These are phyloP conservation scores for Alloteropsis semialata DNA, from an alignment of 176 grass and related monocot genomes.

Conservation along the genomic window DNA sequence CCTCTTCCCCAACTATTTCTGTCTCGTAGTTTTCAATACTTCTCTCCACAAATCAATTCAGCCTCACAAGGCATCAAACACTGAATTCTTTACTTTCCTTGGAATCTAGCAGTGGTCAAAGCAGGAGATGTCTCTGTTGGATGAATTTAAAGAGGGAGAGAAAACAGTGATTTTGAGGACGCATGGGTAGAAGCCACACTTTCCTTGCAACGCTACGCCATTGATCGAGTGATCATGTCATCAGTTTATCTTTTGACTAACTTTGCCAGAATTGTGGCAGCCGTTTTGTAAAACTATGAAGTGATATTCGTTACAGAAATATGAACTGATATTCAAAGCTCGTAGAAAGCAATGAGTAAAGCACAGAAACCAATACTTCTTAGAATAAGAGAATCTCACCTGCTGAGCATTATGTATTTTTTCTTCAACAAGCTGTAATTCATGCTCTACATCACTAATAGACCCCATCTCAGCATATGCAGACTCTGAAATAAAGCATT, in stretches of 20 bases:
- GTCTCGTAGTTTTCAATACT: not conserved
- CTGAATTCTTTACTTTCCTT: not conserved
- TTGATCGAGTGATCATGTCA: not conserved
- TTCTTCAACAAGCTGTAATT: conserved; percentile 55
- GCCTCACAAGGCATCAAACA: not conserved
- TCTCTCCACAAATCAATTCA: not conserved
- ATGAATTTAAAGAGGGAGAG: not conserved
- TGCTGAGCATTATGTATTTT: conserved; percentile 57
- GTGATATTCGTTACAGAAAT: not conserved
- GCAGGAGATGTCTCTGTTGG: not conserved
- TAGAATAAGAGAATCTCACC: conserved; percentile 41
- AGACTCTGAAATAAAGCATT: conserved; percentile 48
- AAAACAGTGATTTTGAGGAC: not conserved
- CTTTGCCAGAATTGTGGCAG: not conserved
- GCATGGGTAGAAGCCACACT: not conserved
- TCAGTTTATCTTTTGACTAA: not conserved
- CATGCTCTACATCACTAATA: conserved; percentile 45
- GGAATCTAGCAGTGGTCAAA: not conserved
- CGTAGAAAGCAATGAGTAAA: conserved; percentile 2
- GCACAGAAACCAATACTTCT: not conserved
- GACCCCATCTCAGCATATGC: conserved; percentile 37
- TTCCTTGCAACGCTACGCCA: not conserved
- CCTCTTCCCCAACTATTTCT: not conserved
- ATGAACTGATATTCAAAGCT: not conserved
- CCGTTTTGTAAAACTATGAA: not conserved